Evolutionary conservation across 192 early-diverging fungal species (phyloP).

Genomic region (Backusella parvicylindrica): DNA sequence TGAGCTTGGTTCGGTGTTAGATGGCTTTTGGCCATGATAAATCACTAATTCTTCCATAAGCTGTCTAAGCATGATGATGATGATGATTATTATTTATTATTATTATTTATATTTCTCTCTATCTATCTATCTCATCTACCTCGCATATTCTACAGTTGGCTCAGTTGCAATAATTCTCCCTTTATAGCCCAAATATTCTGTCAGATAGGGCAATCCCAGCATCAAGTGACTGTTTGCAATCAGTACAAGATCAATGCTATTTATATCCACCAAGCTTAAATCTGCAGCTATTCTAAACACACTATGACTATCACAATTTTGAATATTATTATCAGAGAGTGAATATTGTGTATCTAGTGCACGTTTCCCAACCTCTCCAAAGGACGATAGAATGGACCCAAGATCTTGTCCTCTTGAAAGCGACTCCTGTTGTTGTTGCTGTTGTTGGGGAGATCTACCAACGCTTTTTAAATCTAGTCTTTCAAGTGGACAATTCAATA

Average conservation of each 20-base stretch:
- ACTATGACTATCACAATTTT: constrained; percentile 9
- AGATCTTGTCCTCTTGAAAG: background rate
- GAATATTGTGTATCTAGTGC: constrained; percentile 8
- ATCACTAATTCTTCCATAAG: constrained; percentile 61
- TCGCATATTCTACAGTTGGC: constrained; percentile 74
- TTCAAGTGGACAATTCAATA: constrained; percentile 33
- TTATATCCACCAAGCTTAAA: constrained; percentile 58
- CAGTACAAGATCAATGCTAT: constrained; percentile 70
- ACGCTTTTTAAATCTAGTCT: background rate
- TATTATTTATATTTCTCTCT: background rate
- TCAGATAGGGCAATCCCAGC: constrained; percentile 77
- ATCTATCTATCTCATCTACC: constrained; percentile 30
- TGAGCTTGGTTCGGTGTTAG: background rate
- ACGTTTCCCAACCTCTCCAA: constrained; percentile 12
- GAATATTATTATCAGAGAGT: background rate
- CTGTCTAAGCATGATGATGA: constrained; percentile 29
- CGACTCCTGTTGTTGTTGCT: too few species aligned
- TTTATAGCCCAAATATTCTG: constrained; percentile 76
- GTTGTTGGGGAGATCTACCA: background rate
- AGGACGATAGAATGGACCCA: background rate
- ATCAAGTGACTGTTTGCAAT: constrained; percentile 74
- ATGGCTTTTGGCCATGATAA: constrained; percentile 37
- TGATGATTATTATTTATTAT: constrained; percentile 1
- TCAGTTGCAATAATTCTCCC: constrained; percentile 79
- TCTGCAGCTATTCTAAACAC: constrained; percentile 38